Conservation (phyloP, 805 yeast genomes). For the Blastobotrys terrestris region DNA sequence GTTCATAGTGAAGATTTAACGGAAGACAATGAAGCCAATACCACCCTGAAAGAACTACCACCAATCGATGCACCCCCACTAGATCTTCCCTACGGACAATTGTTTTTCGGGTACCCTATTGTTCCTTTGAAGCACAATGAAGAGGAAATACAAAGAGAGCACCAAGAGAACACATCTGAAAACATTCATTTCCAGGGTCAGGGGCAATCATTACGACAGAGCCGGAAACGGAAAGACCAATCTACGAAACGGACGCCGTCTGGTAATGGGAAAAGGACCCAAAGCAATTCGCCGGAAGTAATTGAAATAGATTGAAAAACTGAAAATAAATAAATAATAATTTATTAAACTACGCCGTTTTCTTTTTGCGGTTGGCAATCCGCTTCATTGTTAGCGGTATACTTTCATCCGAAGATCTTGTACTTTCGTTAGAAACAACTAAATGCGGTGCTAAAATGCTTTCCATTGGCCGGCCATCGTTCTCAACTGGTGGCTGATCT, state of each 20-base stretch:
- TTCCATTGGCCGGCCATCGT: not conserved
- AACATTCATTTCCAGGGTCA: slow-evolving; percentile 46
- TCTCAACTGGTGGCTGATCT: not conserved
- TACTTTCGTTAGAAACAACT: not conserved
- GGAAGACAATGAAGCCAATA: slow-evolving; percentile 3
- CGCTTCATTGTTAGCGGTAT: slow-evolving; percentile 4
- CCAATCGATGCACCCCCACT: slow-evolving; percentile 58
- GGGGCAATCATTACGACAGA: slow-evolving; percentile 71
- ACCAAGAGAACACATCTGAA: slow-evolving; percentile 24
- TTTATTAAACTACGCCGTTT: not conserved
- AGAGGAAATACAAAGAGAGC: slow-evolving; percentile 33
- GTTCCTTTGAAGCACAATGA: slow-evolving; percentile 37
- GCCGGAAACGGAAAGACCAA: slow-evolving; percentile 61
- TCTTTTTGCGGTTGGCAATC: slow-evolving; percentile 1
- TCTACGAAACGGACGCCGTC: slow-evolving; percentile 1
- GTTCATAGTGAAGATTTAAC: not conserved
- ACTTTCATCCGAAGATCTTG: not conserved
- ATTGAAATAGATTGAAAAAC: slow-evolving; percentile 62
- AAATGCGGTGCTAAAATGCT: not conserved
- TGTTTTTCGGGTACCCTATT: slow-evolving; percentile 90
- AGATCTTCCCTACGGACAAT: slow-evolving; percentile 71
- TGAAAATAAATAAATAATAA: not conserved
- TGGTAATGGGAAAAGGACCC: slow-evolving; percentile 36
- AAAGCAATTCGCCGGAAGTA: slow-evolving; percentile 60
- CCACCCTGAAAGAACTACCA: slow-evolving; percentile 12